Evolutionary conservation across 129 eudicot genomes (phyloP), one percentile per base, ranked within the genome.

Genomic region (Pulicaria dysenterica): DNA sequence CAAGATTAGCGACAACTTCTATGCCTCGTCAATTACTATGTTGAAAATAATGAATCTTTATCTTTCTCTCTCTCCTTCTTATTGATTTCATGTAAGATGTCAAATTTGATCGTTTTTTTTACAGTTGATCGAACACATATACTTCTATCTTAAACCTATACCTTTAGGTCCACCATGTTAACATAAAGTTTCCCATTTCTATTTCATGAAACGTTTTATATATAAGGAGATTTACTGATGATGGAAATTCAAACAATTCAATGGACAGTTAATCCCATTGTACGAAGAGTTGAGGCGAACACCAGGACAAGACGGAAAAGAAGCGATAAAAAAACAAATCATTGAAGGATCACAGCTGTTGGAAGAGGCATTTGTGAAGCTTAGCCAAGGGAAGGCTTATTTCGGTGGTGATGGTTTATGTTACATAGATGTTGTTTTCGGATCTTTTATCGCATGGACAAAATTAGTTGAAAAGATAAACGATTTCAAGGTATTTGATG

Each of bases 381-480:
- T n/a, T 36, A 74, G 76, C 64, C 59, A 80, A 4, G 84, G 80
- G 12, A 80, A 73, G 44, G 44, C 46, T 8, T 74, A 44, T 46
- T 73, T 80, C 17, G 80, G 76, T 2, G 80, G 76, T 4, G 76
- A 74, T 10, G 65, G 31, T 8, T 8, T 80, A 7, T 75, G 75
- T 3, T 79, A 73, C 10, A 12, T 79, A 13, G 83, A 79, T 38
- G 73, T 79, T 3, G 79, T 36, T 39, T 39, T 79, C 0, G 83
- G 83, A 3, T 5, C 64, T 61, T 4, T 10, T 13, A 15, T 79
- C 7, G 73, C 62, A 4, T 73, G 75, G 79, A 48, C 62, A 5
- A 41, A 17, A 24, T 46, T 65, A 45, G 4, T 24, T 46, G 56
- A 51, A 34, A 15, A 62, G 6, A 24, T 38, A 50, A 13, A 15